phyloP scores from a whole-genome alignment of 2,329 filamentous ascomycete genomes.

The Curvularia spicifera region DNA sequence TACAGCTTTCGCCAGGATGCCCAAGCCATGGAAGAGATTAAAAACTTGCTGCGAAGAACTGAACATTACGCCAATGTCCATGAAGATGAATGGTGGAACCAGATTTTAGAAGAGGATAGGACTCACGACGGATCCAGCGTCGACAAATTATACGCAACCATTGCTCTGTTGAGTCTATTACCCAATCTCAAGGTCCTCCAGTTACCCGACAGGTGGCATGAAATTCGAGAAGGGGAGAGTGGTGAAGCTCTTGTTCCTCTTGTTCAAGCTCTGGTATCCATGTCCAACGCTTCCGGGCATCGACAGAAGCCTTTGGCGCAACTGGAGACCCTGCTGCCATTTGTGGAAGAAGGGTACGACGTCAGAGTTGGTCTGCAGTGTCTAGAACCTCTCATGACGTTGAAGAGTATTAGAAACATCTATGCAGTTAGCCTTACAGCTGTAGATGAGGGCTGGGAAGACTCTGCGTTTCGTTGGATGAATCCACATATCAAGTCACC shows the following conservation, averaged over 20 bases:
- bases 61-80: slow-evolving; percentile 27
- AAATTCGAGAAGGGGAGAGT: slow-evolving; percentile 27
- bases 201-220: slow-evolving; percentile 38
- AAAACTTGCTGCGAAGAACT: slow-evolving; percentile 22
- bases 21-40: slow-evolving; percentile 30
- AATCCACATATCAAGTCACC: slow-evolving; percentile 27
- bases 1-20: slow-evolving; percentile 30
- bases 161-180: slow-evolving; percentile 37
- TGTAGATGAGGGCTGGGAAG: slow-evolving; percentile 41
- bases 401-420: slow-evolving; percentile 36
- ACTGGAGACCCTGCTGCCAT: slow-evolving; percentile 40
- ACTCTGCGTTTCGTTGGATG: slow-evolving; percentile 39
- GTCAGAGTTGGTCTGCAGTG: slow-evolving; percentile 36
- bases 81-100: slow-evolving; percentile 37
- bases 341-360: slow-evolving; percentile 40
- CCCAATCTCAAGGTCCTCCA: slow-evolving; percentile 42
- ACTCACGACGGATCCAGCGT: slow-evolving; percentile 15
- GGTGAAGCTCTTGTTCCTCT: slow-evolving; percentile 26
- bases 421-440: slow-evolving; percentile 43
- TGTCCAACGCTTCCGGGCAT: slow-evolving; percentile 23
- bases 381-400: slow-evolving; percentile 37
- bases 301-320: slow-evolving; percentile 27
- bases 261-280: slow-evolving; percentile 24
- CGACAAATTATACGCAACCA: slow-evolving; percentile 31
- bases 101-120: slow-evolving; percentile 34